These are phyloP conservation scores for Blepharisma undulans DNA, from an alignment of 169 alveolate genomes.

Conservation along the genomic window DNA sequence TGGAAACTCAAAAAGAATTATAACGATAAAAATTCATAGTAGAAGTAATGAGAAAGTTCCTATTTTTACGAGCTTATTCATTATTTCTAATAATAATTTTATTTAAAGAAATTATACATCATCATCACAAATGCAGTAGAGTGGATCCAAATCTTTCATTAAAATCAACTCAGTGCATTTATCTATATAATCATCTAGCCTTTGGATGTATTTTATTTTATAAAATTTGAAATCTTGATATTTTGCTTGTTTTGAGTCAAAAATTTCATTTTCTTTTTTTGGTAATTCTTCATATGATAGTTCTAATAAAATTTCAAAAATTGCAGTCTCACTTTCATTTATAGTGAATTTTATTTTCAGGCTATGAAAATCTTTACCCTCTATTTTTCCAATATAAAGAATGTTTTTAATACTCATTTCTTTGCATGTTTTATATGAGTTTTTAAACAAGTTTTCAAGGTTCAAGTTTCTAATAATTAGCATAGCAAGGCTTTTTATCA, in stretches of 20 bases:
- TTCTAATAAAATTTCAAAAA: slow-evolving; percentile 15
- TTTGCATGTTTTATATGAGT: not conserved
- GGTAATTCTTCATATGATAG: not conserved
- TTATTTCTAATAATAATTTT: not conserved
- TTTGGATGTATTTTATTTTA: slow-evolving; percentile 20
- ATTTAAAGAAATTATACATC: not conserved
- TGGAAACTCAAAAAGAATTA: not conserved
- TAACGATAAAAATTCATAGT: not conserved
- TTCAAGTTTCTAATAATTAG: not conserved
- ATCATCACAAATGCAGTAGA: slow-evolving; percentile 31
- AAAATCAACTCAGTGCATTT: not conserved
- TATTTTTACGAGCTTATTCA: not conserved
- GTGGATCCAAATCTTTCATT: not conserved
- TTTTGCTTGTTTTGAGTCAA: not conserved
- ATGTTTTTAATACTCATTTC: not conserved
- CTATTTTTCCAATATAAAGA: not conserved
- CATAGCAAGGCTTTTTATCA: not conserved
- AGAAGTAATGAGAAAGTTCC: not conserved
- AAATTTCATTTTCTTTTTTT: slow-evolving; percentile 18
- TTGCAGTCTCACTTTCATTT: not conserved
- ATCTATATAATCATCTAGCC: slow-evolving; percentile 32
- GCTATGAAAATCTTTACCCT: not conserved
- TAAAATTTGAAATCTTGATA: not conserved
- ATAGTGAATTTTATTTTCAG: not conserved
- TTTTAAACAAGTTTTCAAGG: not conserved